Evolutionary conservation across 1,284 basidiomycete genomes (phyloP).

Genomic region (Ustilago bromivora): DNA sequence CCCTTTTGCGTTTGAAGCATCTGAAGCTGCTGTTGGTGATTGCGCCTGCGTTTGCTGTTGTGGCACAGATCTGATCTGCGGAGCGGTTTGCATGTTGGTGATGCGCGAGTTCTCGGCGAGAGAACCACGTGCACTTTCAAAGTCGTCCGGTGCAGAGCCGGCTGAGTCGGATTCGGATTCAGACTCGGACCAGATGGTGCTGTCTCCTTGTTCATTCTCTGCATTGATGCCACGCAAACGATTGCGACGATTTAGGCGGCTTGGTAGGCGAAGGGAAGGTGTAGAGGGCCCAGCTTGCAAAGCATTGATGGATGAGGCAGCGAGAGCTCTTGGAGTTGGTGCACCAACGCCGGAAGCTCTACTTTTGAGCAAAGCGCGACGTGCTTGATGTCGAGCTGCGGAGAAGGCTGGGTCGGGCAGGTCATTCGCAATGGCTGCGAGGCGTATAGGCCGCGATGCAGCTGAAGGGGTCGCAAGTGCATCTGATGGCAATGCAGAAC

Average conservation of each 20-base stretch:
- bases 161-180: conserved; percentile 28
- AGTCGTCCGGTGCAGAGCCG: conserved; percentile 42
- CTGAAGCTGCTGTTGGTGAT: conserved; percentile 26
- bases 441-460: conserved; percentile 11
- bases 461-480: conserved; percentile 16
- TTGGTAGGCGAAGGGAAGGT: conserved; percentile 40
- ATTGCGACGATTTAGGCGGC: conserved; percentile 30
- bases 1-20: conserved; percentile 37
- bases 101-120: conserved; percentile 40
- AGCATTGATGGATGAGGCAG: background rate
- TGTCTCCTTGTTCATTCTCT: conserved; percentile 40
- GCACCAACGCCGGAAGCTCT: conserved; percentile 15
- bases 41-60: conserved; percentile 14
- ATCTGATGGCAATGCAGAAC: background rate
- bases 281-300: conserved; percentile 44
- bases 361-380: conserved; percentile 39
- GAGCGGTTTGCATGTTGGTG: conserved; percentile 35
- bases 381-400: conserved; percentile 42
- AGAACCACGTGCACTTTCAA: conserved; percentile 45
- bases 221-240: conserved; percentile 13
- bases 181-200: conserved; percentile 48
- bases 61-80: conserved; percentile 18
- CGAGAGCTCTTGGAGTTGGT: conserved; percentile 15
- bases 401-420: conserved; percentile 45
- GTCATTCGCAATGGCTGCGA: conserved; percentile 3